Percentiles rank a stretch among this genome's conserved stretches.
Evolutionary conservation across 495 filamentous ascomycete species (phyloP).

Genomic region (Thozetella sp.): DNA sequence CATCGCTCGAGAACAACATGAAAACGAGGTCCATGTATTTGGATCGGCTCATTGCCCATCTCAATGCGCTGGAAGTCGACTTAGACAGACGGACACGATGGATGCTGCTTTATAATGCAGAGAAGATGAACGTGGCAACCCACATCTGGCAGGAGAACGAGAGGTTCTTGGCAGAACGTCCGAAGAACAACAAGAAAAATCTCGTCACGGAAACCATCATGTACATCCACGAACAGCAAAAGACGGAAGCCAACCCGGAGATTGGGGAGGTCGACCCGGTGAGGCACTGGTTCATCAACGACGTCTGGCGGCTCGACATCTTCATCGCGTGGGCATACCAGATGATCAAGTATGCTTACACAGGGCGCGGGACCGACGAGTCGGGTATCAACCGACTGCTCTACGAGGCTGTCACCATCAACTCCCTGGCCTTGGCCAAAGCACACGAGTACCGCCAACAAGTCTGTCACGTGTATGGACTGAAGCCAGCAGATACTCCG

Average conservation of each 20-base stretch:
- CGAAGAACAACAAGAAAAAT: slow-evolving; percentile 47
- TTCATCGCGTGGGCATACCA: slow-evolving; percentile 77
- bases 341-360: slow-evolving; percentile 67
- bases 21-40: slow-evolving; percentile 68
- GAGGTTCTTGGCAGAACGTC: slow-evolving; percentile 44
- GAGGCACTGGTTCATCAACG: slow-evolving; percentile 80
- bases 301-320: slow-evolving; percentile 71
- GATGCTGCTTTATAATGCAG: slow-evolving; percentile 85
- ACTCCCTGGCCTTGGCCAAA: slow-evolving; percentile 67
- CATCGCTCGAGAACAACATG: slow-evolving; percentile 81
- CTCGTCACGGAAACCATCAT: slow-evolving; percentile 70
- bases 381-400: slow-evolving; percentile 50
- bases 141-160: slow-evolving; percentile 81
- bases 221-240: slow-evolving; percentile 69
- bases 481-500: slow-evolving; percentile 60
- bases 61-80: slow-evolving; percentile 54
- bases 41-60: slow-evolving; percentile 67
- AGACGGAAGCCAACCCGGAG: slow-evolving; percentile 58
- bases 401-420: slow-evolving; percentile 81
- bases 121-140: slow-evolving; percentile 84
- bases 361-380: slow-evolving; percentile 50
- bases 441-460: slow-evolving; percentile 73
- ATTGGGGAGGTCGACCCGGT: slow-evolving; percentile 69
- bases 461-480: slow-evolving; percentile 69
- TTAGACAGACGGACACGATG: slow-evolving; percentile 69